Evolutionary conservation across 371 early-diverging fungal species (phyloP), one percentile per base, ranked within the genome.

Genomic region (Syncephalastrum contaminatum): DNA sequence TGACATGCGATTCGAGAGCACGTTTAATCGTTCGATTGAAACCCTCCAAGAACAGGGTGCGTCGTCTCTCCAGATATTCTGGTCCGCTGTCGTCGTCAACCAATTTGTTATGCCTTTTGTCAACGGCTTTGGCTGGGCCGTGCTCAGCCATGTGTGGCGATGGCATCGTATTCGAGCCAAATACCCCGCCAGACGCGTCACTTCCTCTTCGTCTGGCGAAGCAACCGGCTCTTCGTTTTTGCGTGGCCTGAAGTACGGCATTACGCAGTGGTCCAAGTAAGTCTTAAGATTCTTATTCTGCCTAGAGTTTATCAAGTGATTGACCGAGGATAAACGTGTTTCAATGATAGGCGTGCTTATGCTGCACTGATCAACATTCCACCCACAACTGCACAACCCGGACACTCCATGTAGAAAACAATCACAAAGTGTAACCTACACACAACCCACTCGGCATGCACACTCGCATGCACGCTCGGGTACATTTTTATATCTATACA

Each of bases 1-100:
- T 2, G 79, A 79, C n/a, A 62, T 75, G 65, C 70, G 79, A 0
- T 79, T 71, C 19, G 79, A 73, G 36, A 63, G 67, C 12, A 75
- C 75, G 43, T 68, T 79, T 47, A 64, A 69, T 36, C 60, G 66
- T 15, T 53, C 66, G 4, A 60, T 79, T n/a, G 52, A 54, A 6
- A 43, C 53, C 14, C 46, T 75, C 27, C 46, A 66, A 40, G 67
- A 54, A n/a, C 51, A 64, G 10, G 73, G 73, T 4, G 64, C 70
- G 2, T 62, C 73, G 1, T 43, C 27, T 7, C 12, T 52, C 1
- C 53, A 63, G 21, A 73, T 79, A 19, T 64, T 73, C 27, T 67
- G 61, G 45, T 66, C 70, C 12, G 63, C 64, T 10, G 71, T 79
- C 12, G 46, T 79, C 21, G 66, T 71, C 36, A 73, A 75, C 39